Conservation (phyloP, 176 grass and related monocot genomes). For the Aegilops speltoides region DNA sequence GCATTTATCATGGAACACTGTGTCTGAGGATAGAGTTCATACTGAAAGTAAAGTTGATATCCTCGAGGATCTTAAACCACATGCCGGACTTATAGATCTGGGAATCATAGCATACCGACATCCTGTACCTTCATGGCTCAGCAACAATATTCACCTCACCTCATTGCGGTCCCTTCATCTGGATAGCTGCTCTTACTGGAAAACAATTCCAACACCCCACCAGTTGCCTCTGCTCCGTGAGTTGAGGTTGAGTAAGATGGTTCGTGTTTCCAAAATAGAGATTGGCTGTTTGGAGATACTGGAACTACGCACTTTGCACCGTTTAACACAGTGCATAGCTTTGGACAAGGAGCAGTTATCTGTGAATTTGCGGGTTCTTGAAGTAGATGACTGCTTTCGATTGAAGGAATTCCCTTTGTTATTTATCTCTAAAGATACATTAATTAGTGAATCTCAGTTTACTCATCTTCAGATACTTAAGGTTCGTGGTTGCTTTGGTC, state of each 20-base stretch:
- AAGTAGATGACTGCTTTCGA: not conserved
- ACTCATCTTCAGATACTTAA: not conserved
- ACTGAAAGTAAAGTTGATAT: not conserved
- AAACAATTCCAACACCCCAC: not conserved
- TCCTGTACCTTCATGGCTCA: conserved; percentile 16
- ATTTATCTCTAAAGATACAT: not conserved
- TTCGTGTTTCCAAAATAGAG: not conserved
- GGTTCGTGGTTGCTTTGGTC: not conserved
- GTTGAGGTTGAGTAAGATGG: not conserved
- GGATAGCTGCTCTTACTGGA: not conserved
- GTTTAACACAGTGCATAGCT: not conserved
- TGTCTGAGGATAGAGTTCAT: not conserved
- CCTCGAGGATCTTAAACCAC: conserved; percentile 16
- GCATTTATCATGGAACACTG: not conserved
- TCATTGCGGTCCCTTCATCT: not conserved
- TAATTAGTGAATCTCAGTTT: not conserved
- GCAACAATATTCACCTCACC: not conserved
- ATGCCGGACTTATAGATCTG: not conserved
- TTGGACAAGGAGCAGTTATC: not conserved
- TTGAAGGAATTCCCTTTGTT: not conserved
- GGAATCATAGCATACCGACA: not conserved
- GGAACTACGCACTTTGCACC: not conserved
- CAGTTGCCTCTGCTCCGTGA: not conserved
- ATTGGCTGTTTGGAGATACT: conserved; percentile 17
- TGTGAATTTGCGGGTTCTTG: not conserved